Conservation (phyloP, 768 basidiomycete species). For the Nidula microcarpa region DNA sequence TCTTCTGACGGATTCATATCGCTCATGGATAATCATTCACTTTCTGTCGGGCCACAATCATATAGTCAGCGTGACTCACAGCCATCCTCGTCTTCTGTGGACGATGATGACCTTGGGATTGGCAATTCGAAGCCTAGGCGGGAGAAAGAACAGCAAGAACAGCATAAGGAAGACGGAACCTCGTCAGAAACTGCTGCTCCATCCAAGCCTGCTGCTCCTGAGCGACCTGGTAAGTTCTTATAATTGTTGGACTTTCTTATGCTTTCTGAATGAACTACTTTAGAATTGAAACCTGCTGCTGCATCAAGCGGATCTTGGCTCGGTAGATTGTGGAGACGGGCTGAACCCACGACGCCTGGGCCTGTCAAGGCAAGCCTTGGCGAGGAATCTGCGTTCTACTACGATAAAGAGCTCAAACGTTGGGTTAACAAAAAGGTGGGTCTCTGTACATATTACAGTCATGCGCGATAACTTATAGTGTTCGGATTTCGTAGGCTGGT, state of each 20-base stretch:
- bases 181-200: conserved; percentile 7
- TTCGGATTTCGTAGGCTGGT: conserved; percentile 45
- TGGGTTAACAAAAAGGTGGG: conserved; percentile 96
- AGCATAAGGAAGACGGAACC: conserved; percentile 14
- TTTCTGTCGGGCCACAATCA: conserved; percentile 21
- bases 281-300: conserved; percentile 16
- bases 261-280: background rate
- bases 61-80: too few species aligned
- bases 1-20: conserved; percentile 72
- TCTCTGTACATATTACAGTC: background rate
- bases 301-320: conserved; percentile 66
- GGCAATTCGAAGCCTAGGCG: conserved; percentile 61
- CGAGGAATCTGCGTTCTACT: conserved; percentile 86
- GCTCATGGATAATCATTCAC: conserved; percentile 65
- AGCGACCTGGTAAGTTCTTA: conserved; percentile 21
- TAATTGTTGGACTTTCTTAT: background rate
- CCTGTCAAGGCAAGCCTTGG: conserved; percentile 92
- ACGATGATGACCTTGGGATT: conserved; percentile 87
- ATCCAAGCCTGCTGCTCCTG: conserved; percentile 14
- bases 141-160: conserved; percentile 25
- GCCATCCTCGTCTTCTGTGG: conserved; percentile 12
- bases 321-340: conserved; percentile 74
- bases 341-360: conserved; percentile 48
- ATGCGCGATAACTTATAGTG: background rate
- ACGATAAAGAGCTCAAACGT: conserved; percentile 89